Conservation (phyloP, 2,329 filamentous ascomycete species). For the Chalaropsis ovoidea region DNA sequence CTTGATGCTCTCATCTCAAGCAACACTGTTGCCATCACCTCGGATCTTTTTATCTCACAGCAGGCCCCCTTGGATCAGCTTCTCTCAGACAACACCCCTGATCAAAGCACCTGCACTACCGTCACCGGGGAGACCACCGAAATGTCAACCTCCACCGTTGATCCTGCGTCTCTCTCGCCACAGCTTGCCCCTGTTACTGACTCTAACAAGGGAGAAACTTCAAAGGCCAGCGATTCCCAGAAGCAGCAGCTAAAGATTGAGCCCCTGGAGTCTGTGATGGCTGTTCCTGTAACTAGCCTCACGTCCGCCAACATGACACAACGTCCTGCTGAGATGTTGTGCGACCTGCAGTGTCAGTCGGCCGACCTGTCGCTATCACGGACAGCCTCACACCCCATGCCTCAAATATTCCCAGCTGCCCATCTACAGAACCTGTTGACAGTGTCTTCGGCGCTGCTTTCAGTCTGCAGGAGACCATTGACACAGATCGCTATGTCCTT, state of each 20-base stretch:
- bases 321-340: constrained; percentile 99
- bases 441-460: constrained; percentile 61
- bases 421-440: constrained; percentile 52
- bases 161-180: constrained; percentile 53
- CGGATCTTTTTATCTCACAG: constrained; percentile 45
- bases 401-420: constrained; percentile 31
- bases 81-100: constrained; percentile 28
- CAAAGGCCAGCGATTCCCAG: constrained; percentile 28
- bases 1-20: constrained; percentile 36
- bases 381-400: constrained; percentile 15
- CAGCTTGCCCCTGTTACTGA: constrained; percentile 42
- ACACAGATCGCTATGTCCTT: constrained; percentile 65
- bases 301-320: constrained; percentile 85
- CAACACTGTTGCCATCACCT: constrained; percentile 42
- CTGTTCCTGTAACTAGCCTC: constrained; percentile 27
- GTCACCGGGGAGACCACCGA: constrained; percentile 11
- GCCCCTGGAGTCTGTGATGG: constrained; percentile 24
- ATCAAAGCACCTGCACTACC: neutral
- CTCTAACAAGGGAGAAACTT: constrained; percentile 13
- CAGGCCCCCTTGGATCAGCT: constrained; percentile 28
- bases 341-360: constrained; percentile 99
- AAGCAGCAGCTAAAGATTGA: constrained; percentile 27
- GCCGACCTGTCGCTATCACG: constrained; percentile 45
- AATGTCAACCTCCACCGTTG: constrained; percentile 41
- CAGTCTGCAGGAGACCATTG: constrained; percentile 56